Base-by-base conservation (phyloP, 2,329 filamentous ascomycete genomes). In the Huntiella omanensis region DNA sequence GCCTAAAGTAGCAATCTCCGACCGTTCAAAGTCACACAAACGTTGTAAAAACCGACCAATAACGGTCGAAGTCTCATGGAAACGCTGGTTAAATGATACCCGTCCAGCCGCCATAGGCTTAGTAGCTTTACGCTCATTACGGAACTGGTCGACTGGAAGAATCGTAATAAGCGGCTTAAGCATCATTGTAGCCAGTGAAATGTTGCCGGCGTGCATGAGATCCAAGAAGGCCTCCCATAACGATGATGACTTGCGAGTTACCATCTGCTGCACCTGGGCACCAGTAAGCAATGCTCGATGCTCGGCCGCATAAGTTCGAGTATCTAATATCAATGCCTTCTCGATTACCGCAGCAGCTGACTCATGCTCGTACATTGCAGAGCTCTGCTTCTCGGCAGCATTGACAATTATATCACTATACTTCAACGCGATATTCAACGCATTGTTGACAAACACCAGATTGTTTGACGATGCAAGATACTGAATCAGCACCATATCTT, bases 161-260 rank as follows among this genome's bases (percentile, higher is more conserved):
- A 95, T 65, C 1, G 75, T 72, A 44, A 75, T 68, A 6, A 82
- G 76, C 6, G 82, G 82, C 40, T 78, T 66, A 2, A 95, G 59
- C 53, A 88, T 78, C 33, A 75, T 74, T 42, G 74, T 78, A 1
- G 84, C 83, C n/a, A 95, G 65, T 4, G 75, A 68, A n/a, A 80
- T 62, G 53, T 82, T 74, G 33, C 76, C 71, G 22, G 74, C 68
- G 52, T 75, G 70, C 42, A 91, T 69, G 19, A 77, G 73, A 43
- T 77, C 71, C 40, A 83, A 68, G 40, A 87, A 80, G 1, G 75
- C 70, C 52, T 84, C 80, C 80, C 87, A 95, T 37, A 94, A 74
- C 12, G 75, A 70, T 12, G 79, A 68, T 0, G 84, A 88, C 48
- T 83, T 73, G 13, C 79, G 75, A 52, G 75, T 74, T 37, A 81